These are phyloP conservation scores for Antitrichia curtipendula DNA, from an alignment of 225 moss, liverwort and hornwort species.

Conservation along the genomic window DNA sequence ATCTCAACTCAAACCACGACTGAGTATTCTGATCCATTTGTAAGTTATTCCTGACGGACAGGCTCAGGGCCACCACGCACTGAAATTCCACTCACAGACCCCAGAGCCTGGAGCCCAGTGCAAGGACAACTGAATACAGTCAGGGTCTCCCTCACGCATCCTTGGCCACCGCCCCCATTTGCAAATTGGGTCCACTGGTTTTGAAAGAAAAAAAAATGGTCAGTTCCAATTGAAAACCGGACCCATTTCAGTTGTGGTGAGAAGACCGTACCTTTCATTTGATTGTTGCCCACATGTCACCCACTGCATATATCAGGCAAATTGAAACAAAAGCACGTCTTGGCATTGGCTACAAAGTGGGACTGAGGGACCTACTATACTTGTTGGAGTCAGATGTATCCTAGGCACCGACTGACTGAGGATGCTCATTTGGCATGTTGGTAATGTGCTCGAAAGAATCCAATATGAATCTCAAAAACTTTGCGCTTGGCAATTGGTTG, in stretches of 20 bases:
- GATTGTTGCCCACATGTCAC: neutral
- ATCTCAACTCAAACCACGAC: neutral
- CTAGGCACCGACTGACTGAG: no score
- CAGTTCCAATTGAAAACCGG: no score
- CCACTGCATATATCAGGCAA: no score
- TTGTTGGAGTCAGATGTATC: no score
- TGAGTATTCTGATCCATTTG: neutral
- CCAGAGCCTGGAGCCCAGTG: no score
- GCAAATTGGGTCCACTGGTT: neutral
- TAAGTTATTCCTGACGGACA: no score
- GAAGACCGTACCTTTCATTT: neutral
- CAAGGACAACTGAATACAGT: no score
- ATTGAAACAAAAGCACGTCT: neutral
- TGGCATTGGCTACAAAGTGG: no score
- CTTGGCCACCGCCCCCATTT: neutral
- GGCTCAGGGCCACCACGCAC: no score
- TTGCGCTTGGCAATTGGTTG: no score
- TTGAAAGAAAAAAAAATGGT: neutral
- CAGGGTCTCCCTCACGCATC: neutral
- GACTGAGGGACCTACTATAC: no score
- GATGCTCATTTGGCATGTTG: neutral
- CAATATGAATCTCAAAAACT: neutral
- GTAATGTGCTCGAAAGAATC: no score
- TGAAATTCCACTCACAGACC: neutral
- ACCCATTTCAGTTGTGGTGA: neutral